Conservation (phyloP, 371 early-diverging fungal genomes). For the Dentiscutata heterogama region DNA sequence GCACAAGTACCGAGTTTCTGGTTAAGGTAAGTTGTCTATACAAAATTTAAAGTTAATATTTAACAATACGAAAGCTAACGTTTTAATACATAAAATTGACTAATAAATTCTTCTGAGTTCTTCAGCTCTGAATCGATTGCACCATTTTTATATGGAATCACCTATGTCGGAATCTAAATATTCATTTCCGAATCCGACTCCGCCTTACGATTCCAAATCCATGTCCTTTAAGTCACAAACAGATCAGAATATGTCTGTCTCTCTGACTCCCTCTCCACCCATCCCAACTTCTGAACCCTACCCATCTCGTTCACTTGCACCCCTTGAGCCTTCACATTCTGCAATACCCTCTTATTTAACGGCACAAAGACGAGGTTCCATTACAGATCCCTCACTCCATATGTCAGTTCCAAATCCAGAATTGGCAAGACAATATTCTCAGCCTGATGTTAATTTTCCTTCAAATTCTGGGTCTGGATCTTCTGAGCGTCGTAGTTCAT, state of each 20-base stretch:
- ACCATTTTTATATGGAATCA: conserved; percentile 15
- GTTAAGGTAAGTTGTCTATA: not conserved
- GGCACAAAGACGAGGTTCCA: conserved; percentile 45
- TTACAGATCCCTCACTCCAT: conserved; percentile 47
- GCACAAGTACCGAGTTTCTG: not conserved
- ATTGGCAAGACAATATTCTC: conserved; percentile 43
- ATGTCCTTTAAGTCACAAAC: conserved; percentile 8
- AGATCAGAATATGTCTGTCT: conserved; percentile 9
- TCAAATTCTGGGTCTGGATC: conserved; percentile 29
- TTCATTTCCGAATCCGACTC: conserved; percentile 35
- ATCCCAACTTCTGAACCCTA: conserved; percentile 34
- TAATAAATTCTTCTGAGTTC: not conserved
- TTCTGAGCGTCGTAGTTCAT: conserved; percentile 37
- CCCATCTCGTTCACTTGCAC: conserved; percentile 39
- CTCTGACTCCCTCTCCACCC: conserved; percentile 30
- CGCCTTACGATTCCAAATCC: conserved; percentile 3
- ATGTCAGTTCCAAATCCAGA: conserved; percentile 43
- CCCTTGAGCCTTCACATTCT: conserved; percentile 7
- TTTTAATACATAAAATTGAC: too few relatives aligned
- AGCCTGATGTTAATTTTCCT: conserved; percentile 42
- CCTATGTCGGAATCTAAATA: conserved; percentile 31
- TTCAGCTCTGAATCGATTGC: conserved; percentile 6
- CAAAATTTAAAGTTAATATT: not conserved
- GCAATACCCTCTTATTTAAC: conserved; percentile 42
- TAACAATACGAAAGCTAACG: not conserved